Percentiles rank a stretch among this genome's conserved stretches.
phyloP scores from a whole-genome alignment of 1,139 yeast species.

The Nakaseomyces delphensis region DNA sequence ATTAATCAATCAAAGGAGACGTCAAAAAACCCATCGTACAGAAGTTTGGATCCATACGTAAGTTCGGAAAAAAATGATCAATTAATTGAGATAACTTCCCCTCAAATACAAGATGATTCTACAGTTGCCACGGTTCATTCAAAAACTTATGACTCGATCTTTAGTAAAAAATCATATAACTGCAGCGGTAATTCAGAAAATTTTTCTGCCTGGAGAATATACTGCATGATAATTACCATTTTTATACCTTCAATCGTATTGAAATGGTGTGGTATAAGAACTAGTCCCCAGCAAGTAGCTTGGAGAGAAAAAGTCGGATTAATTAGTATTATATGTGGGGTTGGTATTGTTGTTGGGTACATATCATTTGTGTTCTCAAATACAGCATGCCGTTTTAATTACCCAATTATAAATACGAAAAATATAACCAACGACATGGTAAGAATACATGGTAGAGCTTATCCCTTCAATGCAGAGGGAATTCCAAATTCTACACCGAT shows the following conservation, averaged over 20 bases:
- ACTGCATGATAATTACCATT: conserved; percentile 71
- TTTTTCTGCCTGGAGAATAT: conserved; percentile 61
- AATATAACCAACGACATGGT: conserved; percentile 43
- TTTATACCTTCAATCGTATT: conserved; percentile 85
- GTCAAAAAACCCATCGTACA: neutral
- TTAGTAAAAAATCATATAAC: neutral
- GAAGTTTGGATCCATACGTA: neutral
- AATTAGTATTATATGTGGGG: conserved; percentile 59
- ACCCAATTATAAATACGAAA: conserved; percentile 10
- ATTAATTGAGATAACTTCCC: neutral
- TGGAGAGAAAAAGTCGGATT: conserved; percentile 96
- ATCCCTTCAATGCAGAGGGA: conserved; percentile 34
- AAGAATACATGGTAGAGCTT: conserved; percentile 75
- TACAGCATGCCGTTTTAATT: conserved; percentile 58
- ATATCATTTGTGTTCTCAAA: conserved; percentile 86
- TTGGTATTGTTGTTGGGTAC: conserved; percentile 76
- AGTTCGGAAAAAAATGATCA: neutral
- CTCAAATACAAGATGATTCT: neutral
- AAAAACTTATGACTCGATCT: neutral
- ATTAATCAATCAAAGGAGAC: neutral
- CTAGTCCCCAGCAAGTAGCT: conserved; percentile 79
- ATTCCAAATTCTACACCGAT: conserved; percentile 26
- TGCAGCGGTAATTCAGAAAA: neutral
- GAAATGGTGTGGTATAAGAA: conserved; percentile 63
- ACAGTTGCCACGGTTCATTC: no score